A percentile compares a stretch with the other conserved stretches of the same genome.
Conservation (phyloP, 768 basidiomycete species). For the Chalciporus piperatus region DNA sequence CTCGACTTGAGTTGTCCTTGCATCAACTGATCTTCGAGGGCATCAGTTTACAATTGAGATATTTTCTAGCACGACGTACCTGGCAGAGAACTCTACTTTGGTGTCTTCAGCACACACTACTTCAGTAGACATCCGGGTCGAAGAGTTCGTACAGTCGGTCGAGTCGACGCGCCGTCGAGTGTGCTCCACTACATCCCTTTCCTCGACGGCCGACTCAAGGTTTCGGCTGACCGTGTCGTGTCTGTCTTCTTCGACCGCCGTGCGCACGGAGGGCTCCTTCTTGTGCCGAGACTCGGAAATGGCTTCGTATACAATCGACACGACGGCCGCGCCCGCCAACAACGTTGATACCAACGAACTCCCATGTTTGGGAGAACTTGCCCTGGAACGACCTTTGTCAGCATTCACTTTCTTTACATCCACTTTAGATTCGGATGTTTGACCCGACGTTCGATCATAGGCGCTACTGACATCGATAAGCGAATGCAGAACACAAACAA, state of each 20-base stretch:
- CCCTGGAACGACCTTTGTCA: neutral
- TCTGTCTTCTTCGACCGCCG: neutral
- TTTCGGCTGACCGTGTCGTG: neutral
- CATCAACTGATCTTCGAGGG: neutral
- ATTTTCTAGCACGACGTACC: too few species aligned
- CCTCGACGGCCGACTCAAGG: neutral
- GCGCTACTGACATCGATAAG: neutral
- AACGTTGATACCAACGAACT: conserved; percentile 10
- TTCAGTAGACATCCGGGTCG: neutral
- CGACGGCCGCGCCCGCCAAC: conserved; percentile 11
- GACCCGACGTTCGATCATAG: too few species aligned
- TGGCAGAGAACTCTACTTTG: neutral
- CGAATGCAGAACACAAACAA: neutral
- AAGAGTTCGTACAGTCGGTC: too few species aligned
- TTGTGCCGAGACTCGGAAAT: conserved; percentile 5
- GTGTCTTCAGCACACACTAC: neutral
- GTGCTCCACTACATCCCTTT: neutral
- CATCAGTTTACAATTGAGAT: too few species aligned
- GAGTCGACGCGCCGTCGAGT: neutral
- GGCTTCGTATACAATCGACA: conserved; percentile 12
- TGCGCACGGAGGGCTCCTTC: conserved; percentile 2
- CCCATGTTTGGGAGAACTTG: conserved; percentile 3
- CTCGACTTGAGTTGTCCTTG: neutral
- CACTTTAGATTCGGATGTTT: neutral
- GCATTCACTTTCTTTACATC: neutral